phyloP scores from a whole-genome alignment of 2,329 filamentous ascomycete species.

The Diaporthe caulivora region DNA sequence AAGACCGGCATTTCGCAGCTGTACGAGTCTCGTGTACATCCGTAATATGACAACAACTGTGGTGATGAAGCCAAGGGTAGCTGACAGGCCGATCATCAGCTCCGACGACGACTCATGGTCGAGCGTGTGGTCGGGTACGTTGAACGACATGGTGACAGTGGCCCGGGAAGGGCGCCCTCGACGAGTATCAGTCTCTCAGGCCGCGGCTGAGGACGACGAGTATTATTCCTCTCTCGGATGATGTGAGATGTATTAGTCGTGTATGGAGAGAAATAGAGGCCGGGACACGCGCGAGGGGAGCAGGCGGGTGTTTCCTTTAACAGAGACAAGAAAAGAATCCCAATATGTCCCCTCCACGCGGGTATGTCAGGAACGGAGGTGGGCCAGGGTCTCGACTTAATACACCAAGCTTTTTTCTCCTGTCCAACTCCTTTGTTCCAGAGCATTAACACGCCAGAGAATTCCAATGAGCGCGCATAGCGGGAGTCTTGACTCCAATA shows the following conservation, averaged over 20 bases:
- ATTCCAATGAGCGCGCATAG: constrained; percentile 24
- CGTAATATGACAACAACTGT: constrained; percentile 28
- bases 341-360: not conserved
- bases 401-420: constrained; percentile 15
- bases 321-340: not conserved
- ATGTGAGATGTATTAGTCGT: too few relatives aligned
- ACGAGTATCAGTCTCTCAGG: constrained; percentile 21
- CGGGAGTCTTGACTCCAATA: constrained; percentile 5
- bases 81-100: constrained; percentile 32
- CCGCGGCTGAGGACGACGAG: not conserved
- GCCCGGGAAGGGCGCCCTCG: constrained; percentile 6
- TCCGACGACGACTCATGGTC: constrained; percentile 29
- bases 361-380: constrained; percentile 14
- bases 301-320: not conserved
- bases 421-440: not conserved
- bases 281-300: not conserved
- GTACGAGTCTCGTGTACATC: constrained; percentile 32
- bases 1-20: constrained; percentile 28
- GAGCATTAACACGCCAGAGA: constrained; percentile 8
- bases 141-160: constrained; percentile 22
- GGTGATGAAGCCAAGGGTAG: not conserved
- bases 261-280: too few relatives aligned
- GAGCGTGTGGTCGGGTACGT: constrained; percentile 26
- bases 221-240: not conserved
- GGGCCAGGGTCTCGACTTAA: constrained; percentile 27